Percentiles rank a stretch among this genome's conserved stretches.
phyloP scores from a whole-genome alignment of 345 rosid genomes.

The Cochlearia excelsa region DNA sequence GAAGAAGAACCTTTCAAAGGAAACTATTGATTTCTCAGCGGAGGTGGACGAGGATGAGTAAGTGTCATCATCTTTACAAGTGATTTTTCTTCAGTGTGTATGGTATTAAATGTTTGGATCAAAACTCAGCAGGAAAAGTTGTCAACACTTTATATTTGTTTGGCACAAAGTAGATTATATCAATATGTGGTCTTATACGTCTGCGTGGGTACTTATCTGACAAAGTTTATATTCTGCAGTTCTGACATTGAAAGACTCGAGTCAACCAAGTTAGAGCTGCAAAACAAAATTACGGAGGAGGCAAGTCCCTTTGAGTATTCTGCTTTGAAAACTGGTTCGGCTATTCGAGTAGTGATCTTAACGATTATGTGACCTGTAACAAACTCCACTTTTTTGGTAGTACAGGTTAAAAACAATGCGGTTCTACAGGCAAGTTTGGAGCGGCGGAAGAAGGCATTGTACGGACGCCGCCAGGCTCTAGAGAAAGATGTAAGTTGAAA shows the following conservation, averaged over 20 bases:
- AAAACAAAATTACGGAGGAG: slow-evolving; percentile 65
- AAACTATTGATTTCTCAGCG: slow-evolving; percentile 52
- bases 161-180: slow-evolving; percentile 11
- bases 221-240: slow-evolving; percentile 38
- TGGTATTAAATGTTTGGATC: neutral
- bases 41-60: slow-evolving; percentile 64
- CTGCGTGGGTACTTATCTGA: slow-evolving; percentile 13
- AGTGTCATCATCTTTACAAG: slow-evolving; percentile 40
- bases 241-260: slow-evolving; percentile 68
- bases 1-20: slow-evolving; percentile 77
- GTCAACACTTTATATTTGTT: slow-evolving; percentile 6
- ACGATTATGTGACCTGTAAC: slow-evolving; percentile 18
- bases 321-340: slow-evolving; percentile 13
- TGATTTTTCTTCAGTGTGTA: slow-evolving; percentile 7
- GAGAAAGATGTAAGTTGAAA: slow-evolving; percentile 66
- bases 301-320: slow-evolving; percentile 29
- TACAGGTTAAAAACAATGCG: slow-evolving; percentile 62
- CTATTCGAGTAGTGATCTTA: slow-evolving; percentile 4
- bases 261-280: slow-evolving; percentile 58
- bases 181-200: slow-evolving; percentile 3
- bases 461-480: slow-evolving; percentile 63
- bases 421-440: slow-evolving; percentile 58
- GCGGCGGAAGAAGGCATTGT: slow-evolving; percentile 59
- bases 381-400: slow-evolving; percentile 12
- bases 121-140: neutral